Conservation (phyloP, 2,329 filamentous ascomycete species). For the Microcyclosporella mali region DNA sequence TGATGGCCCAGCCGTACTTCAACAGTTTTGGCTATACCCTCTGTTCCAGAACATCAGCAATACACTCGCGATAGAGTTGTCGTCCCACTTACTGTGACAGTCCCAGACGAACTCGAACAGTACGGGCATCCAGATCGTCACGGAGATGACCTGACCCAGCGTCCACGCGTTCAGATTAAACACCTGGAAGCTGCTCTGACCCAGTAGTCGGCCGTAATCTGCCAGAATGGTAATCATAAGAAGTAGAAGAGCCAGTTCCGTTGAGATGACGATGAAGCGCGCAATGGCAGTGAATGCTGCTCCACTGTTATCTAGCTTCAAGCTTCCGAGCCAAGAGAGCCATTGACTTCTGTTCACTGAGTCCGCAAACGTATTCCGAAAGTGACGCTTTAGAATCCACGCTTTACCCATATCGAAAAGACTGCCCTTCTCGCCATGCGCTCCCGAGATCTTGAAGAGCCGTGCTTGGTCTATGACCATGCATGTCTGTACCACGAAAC, state of each 20-base stretch:
- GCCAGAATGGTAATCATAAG: conserved; percentile 5
- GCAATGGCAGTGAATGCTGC: not conserved
- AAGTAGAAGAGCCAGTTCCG: conserved; percentile 6
- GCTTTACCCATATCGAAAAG: not conserved
- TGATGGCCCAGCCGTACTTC: not conserved
- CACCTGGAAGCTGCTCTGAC: conserved; percentile 5
- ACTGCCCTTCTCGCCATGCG: not conserved
- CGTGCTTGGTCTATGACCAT: conserved; percentile 11
- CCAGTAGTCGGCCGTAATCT: conserved; percentile 10
- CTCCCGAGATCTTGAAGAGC: not conserved
- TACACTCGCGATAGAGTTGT: too few species aligned
- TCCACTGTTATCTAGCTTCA: not conserved
- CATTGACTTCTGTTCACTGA: not conserved
- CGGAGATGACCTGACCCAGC: conserved; percentile 13
- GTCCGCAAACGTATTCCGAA: too few species aligned
- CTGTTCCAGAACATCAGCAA: not conserved
- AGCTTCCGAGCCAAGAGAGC: not conserved
- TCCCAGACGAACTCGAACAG: not conserved
- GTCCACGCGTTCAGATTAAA: conserved; percentile 11
- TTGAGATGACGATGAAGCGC: conserved; percentile 5
- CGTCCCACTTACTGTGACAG: not conserved
- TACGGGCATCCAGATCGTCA: conserved; percentile 1
- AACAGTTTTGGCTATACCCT: not conserved
- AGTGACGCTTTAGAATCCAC: too few species aligned
- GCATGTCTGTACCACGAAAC: conserved; percentile 8